Conservation (phyloP, 1,284 basidiomycete genomes). For the Cryptococcus hybrid region DNA sequence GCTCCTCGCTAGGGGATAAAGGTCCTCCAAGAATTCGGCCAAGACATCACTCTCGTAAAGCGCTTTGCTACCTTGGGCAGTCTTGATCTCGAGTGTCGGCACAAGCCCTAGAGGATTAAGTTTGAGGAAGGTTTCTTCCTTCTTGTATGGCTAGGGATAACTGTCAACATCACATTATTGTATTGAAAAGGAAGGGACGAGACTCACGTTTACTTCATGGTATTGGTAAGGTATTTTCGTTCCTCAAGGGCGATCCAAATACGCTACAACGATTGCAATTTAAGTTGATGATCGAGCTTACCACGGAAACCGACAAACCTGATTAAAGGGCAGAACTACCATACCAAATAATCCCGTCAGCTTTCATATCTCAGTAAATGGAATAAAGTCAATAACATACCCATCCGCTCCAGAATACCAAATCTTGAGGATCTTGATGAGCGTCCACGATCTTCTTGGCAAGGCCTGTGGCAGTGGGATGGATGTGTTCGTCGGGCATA, state of each 20-base stretch:
- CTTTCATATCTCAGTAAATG: neutral
- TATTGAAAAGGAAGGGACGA: neutral
- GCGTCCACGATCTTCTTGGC: slow-evolving; percentile 17
- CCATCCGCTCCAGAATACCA: slow-evolving; percentile 21
- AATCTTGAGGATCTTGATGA: slow-evolving; percentile 14
- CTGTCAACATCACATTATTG: neutral
- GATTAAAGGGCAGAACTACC: slow-evolving; percentile 25
- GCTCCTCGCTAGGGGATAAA: slow-evolving; percentile 17
- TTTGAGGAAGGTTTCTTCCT: slow-evolving; percentile 18
- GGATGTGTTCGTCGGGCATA: slow-evolving; percentile 11
- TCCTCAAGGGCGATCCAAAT: slow-evolving; percentile 26
- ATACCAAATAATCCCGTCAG: neutral
- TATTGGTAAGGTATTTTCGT: slow-evolving; percentile 22
- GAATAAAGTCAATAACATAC: slow-evolving; percentile 3
- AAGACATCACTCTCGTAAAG: slow-evolving; percentile 22
- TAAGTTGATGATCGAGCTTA: too few relatives aligned
- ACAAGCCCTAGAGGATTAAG: slow-evolving; percentile 22
- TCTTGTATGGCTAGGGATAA: slow-evolving; percentile 21
- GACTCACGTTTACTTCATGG: slow-evolving; percentile 21
- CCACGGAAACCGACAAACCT: neutral
- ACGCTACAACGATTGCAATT: slow-evolving; percentile 3
- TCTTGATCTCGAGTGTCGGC: slow-evolving; percentile 16
- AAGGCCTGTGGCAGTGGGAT: slow-evolving; percentile 17
- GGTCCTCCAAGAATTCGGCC: slow-evolving; percentile 21
- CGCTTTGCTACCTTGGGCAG: slow-evolving; percentile 7